Conservation (phyloP, 2,329 filamentous ascomycete species). For the Colletotrichum graminicola region DNA sequence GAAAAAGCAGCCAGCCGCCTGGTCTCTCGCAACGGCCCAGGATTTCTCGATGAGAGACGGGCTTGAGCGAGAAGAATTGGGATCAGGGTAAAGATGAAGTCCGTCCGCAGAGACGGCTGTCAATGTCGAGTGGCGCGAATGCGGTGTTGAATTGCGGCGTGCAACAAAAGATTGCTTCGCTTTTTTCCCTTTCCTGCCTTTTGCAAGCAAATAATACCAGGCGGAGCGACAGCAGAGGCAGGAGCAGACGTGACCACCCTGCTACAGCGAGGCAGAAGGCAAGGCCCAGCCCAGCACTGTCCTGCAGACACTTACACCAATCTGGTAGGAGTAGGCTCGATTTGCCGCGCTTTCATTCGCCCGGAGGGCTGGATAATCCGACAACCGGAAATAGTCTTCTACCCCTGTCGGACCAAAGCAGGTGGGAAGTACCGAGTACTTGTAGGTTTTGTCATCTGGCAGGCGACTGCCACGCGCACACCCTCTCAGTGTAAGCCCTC, state of each 20-base stretch:
- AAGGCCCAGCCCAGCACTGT: conserved; percentile 42
- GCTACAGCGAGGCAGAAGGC: conserved; percentile 42
- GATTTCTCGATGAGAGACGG: conserved; percentile 34
- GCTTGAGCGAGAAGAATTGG: conserved; percentile 17
- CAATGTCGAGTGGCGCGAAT: conserved; percentile 28
- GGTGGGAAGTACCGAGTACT: conserved; percentile 28
- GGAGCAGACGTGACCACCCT: conserved; percentile 42
- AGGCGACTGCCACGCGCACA: conserved; percentile 3
- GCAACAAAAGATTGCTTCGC: conserved; percentile 33
- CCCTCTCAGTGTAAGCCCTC: conserved; percentile 29
- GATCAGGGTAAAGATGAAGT: conserved; percentile 18
- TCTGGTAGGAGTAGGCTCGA: conserved; percentile 45
- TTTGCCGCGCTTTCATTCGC: conserved; percentile 45
- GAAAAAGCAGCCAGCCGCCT: conserved; percentile 42
- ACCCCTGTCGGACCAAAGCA: conserved; percentile 24
- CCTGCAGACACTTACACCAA: conserved; percentile 46
- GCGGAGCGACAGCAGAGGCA: conserved; percentile 37
- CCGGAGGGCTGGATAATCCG: conserved; percentile 50
- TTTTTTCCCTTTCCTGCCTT: conserved; percentile 41
- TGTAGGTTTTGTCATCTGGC: conserved; percentile 22
- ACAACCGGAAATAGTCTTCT: conserved; percentile 40
- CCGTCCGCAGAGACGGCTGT: conserved; percentile 30
- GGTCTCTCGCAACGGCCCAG: conserved; percentile 31
- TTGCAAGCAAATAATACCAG: conserved; percentile 43
- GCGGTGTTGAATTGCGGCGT: conserved; percentile 27